phyloP scores from a whole-genome alignment of 208 protist species.

The Leishmania tarentolae region DNA sequence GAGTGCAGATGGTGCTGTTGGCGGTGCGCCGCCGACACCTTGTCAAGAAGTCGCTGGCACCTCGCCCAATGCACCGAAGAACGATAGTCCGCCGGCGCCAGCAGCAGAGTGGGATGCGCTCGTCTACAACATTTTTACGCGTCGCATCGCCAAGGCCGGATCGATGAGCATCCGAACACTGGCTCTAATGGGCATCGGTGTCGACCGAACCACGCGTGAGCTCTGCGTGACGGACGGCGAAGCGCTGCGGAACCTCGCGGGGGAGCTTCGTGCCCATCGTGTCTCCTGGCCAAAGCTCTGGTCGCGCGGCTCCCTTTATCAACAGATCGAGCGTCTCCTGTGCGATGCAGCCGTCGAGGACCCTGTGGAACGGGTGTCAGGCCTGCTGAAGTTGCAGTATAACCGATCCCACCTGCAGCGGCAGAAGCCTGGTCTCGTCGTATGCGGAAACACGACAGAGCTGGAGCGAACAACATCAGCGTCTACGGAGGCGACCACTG shows the following conservation, averaged over 20 bases:
- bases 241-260: constrained; percentile 46
- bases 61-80: neutral
- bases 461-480: neutral
- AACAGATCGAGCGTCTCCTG: constrained; percentile 47
- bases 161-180: constrained; percentile 54
- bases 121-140: constrained; percentile 88
- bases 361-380: constrained; percentile 33
- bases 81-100: neutral
- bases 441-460: neutral
- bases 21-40: neutral
- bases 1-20: neutral
- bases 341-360: constrained; percentile 26
- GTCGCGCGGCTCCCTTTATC: constrained; percentile 50
- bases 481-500: neutral
- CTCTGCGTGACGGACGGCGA: constrained; percentile 48
- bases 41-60: neutral
- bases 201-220: constrained; percentile 41
- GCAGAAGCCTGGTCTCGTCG: constrained; percentile 44
- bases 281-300: constrained; percentile 72
- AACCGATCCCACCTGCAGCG: constrained; percentile 24
- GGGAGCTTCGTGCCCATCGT: constrained; percentile 38
- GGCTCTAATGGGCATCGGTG: constrained; percentile 61
- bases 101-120: constrained; percentile 24
- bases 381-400: constrained; percentile 57
- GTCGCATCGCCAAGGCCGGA: constrained; percentile 58